Conservation (phyloP, 2,329 filamentous ascomycete species). For the Hypocrella siamensis region DNA sequence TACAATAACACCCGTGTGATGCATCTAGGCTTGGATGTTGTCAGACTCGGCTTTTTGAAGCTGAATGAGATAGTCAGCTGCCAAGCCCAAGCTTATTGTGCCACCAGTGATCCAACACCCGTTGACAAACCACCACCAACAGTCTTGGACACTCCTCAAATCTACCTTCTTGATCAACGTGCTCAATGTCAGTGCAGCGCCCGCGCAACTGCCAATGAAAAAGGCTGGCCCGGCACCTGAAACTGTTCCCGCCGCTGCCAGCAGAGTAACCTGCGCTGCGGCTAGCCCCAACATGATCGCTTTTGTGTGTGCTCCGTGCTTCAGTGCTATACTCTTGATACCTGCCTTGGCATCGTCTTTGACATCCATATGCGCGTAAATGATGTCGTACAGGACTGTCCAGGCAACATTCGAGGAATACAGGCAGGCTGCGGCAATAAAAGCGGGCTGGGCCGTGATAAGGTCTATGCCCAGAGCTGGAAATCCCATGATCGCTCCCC, state of each 20-base stretch:
- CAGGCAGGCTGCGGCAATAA: slow-evolving; percentile 50
- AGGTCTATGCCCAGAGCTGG: slow-evolving; percentile 67
- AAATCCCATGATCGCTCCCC: slow-evolving; percentile 80
- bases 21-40: neutral
- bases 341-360: slow-evolving; percentile 73
- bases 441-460: slow-evolving; percentile 44
- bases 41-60: slow-evolving; percentile 19
- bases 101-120: slow-evolving; percentile 55
- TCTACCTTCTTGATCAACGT: slow-evolving; percentile 54
- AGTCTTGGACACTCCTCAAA: slow-evolving; percentile 48
- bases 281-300: slow-evolving; percentile 57
- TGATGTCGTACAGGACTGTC: slow-evolving; percentile 85
- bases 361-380: slow-evolving; percentile 86
- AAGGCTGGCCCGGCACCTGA: slow-evolving; percentile 54
- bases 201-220: slow-evolving; percentile 51
- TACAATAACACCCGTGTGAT: neutral
- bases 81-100: slow-evolving; percentile 41
- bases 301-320: slow-evolving; percentile 66
- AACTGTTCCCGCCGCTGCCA: slow-evolving; percentile 53
- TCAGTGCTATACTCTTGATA: slow-evolving; percentile 76
- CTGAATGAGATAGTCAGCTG: slow-evolving; percentile 40
- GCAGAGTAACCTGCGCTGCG: slow-evolving; percentile 49
- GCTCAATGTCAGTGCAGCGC: slow-evolving; percentile 42
- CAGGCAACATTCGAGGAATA: slow-evolving; percentile 71
- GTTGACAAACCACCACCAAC: slow-evolving; percentile 66